Conservation (phyloP, 495 filamentous ascomycete genomes). For the Hypoxylon trugodes region DNA sequence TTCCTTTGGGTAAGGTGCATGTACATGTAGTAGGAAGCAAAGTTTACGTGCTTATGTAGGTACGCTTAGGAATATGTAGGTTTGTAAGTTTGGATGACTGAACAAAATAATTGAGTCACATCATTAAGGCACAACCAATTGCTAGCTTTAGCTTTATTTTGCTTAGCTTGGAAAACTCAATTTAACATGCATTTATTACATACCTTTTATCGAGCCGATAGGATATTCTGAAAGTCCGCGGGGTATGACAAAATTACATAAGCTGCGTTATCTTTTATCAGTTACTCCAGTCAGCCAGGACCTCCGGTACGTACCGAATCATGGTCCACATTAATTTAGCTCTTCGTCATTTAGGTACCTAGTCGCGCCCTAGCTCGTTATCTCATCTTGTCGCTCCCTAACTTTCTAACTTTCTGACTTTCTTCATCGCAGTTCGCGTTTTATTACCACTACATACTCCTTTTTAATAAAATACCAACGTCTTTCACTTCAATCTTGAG, state of each 20-base stretch:
- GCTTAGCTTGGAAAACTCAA: slow-evolving; percentile 5
- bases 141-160: not conserved
- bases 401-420: no score
- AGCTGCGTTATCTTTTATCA: slow-evolving; percentile 1
- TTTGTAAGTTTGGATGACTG: no score
- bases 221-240: slow-evolving; percentile 27
- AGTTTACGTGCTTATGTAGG: slow-evolving; percentile 10
- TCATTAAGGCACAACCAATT: not conserved
- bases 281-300: no score
- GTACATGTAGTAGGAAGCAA: not conserved
- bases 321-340: no score
- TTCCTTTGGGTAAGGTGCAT: slow-evolving; percentile 14
- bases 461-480: no score
- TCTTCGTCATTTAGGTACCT: no score
- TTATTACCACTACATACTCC: no score
- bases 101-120: not conserved
- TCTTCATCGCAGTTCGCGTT: no score
- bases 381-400: no score
- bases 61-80: not conserved
- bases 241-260: slow-evolving; percentile 10
- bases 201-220: slow-evolving; percentile 17
- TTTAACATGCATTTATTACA: slow-evolving; percentile 19
- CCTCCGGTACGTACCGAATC: no score
- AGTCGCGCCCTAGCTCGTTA: no score
- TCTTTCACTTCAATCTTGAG: not conserved